A percentile compares a stretch with the other conserved stretches of the same genome.
phyloP scores from a whole-genome alignment of 768 basidiomycete genomes.

The Scleroderma citrinum region DNA sequence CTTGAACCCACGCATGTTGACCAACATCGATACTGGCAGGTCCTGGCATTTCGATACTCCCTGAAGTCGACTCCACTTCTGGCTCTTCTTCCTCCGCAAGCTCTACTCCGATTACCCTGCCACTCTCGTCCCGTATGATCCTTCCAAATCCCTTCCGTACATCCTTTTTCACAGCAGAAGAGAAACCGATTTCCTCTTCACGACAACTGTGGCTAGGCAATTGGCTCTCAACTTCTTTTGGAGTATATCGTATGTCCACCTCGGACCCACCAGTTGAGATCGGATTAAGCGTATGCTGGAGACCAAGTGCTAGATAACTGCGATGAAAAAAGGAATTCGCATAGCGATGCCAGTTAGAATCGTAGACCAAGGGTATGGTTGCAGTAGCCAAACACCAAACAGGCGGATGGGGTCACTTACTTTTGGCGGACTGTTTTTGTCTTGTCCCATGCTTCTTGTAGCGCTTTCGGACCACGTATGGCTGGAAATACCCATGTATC shows the following conservation, averaged over 20 bases:
- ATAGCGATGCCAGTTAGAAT: not conserved
- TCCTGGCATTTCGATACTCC: slow-evolving; percentile 39
- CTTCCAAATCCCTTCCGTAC: slow-evolving; percentile 68
- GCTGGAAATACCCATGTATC: slow-evolving; percentile 37
- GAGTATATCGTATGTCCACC: slow-evolving; percentile 14
- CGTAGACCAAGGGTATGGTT: too few species aligned
- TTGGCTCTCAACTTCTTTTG: not conserved
- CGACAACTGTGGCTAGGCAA: not conserved
- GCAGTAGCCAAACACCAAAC: not conserved
- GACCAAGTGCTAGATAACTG: slow-evolving; percentile 77
- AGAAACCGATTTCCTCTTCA: not conserved
- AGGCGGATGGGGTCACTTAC: slow-evolving; percentile 40
- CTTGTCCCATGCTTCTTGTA: slow-evolving; percentile 86
- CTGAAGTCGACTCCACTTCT: slow-evolving; percentile 12
- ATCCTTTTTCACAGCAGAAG: slow-evolving; percentile 6
- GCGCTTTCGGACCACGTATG: slow-evolving; percentile 72
- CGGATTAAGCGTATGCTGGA: slow-evolving; percentile 63
- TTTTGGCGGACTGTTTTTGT: slow-evolving; percentile 88
- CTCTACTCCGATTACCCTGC: slow-evolving; percentile 69
- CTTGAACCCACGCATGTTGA: slow-evolving; percentile 13
- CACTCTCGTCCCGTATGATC: slow-evolving; percentile 75
- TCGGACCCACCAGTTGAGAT: slow-evolving; percentile 66
- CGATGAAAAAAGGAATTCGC: slow-evolving; percentile 1
- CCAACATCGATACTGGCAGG: slow-evolving; percentile 13
- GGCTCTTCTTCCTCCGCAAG: slow-evolving; percentile 46